A percentile compares a stretch with the other conserved stretches of the same genome.
Conservation (phyloP, 208 protist genomes). For the Acanthamoeba lenticulata region DNA sequence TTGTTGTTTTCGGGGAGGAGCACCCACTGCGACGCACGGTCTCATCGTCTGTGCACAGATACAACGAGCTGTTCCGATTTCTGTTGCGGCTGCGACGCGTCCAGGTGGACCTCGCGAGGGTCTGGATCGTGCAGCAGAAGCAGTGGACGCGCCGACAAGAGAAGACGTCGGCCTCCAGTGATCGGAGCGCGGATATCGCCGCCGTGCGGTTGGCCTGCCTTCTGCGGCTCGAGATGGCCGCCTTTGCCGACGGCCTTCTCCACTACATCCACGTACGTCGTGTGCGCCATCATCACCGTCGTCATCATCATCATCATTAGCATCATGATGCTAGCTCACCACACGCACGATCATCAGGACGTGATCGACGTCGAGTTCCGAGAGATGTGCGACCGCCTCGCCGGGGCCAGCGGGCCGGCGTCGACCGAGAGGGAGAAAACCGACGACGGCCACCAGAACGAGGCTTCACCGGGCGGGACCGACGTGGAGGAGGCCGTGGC, state of each 20-base stretch:
- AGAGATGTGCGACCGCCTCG: neutral
- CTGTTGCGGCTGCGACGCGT: slow-evolving; percentile 2
- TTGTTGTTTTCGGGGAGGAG: neutral
- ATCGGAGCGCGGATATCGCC: neutral
- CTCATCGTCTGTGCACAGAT: neutral
- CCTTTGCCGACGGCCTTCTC: neutral
- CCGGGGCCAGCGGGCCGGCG: neutral
- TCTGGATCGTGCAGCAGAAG: slow-evolving; percentile 19
- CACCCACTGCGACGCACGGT: neutral
- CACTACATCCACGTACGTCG: neutral
- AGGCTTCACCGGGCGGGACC: neutral
- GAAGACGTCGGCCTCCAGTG: neutral
- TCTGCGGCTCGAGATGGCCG: neutral
- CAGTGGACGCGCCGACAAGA: neutral
- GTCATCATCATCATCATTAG: too few species aligned
- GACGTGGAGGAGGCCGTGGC: slow-evolving; percentile 26
- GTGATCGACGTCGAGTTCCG: slow-evolving; percentile 16
- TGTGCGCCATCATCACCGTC: too few species aligned
- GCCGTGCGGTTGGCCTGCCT: neutral
- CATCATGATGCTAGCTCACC: too few species aligned
- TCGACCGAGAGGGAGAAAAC: too few species aligned
- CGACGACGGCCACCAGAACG: too few species aligned
- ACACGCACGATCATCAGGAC: neutral
- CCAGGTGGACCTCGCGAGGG: neutral
- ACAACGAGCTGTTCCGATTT: slow-evolving; percentile 43